A percentile compares a stretch with the other conserved stretches of the same genome.
phyloP scores from a whole-genome alignment of 768 basidiomycete genomes.

The Lactifluus piperatus region DNA sequence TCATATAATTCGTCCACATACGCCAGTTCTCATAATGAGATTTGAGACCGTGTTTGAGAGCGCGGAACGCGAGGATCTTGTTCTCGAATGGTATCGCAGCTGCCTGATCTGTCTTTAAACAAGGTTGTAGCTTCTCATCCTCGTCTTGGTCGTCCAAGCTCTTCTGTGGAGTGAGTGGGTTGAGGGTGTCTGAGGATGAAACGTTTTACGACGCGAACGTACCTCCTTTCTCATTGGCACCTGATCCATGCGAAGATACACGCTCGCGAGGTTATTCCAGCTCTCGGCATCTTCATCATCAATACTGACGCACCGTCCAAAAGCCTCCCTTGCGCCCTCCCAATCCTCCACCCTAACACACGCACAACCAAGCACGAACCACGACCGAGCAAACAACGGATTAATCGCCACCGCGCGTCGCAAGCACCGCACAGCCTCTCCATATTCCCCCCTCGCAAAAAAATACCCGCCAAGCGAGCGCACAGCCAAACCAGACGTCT shows the following conservation, averaged over 20 bases:
- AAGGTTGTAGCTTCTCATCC: not conserved
- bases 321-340: slow-evolving; percentile 76
- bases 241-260: slow-evolving; percentile 75
- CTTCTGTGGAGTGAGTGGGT: not conserved
- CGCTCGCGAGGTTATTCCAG: slow-evolving; percentile 95
- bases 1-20: slow-evolving; percentile 98
- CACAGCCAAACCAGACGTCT: slow-evolving; percentile 84
- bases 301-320: slow-evolving; percentile 76
- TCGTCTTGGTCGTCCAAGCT: not conserved
- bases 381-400: slow-evolving; percentile 76
- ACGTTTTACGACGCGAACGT: no score
- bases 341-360: slow-evolving; percentile 76
- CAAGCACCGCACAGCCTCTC: slow-evolving; percentile 55
- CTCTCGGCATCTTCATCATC: slow-evolving; percentile 97
- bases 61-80: slow-evolving; percentile 85
- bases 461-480: slow-evolving; percentile 82
- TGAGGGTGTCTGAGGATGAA: no score
- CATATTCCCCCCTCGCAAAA: slow-evolving; percentile 60
- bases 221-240: slow-evolving; percentile 28
- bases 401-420: slow-evolving; percentile 78
- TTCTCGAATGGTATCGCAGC: slow-evolving; percentile 51
- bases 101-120: not conserved
- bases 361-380: slow-evolving; percentile 97
- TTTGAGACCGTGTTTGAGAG: slow-evolving; percentile 83
- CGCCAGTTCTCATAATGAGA: slow-evolving; percentile 88